These are phyloP conservation scores for Cyclocybe aegerita DNA, from an alignment of 768 basidiomycete genomes.

Conservation along the genomic window DNA sequence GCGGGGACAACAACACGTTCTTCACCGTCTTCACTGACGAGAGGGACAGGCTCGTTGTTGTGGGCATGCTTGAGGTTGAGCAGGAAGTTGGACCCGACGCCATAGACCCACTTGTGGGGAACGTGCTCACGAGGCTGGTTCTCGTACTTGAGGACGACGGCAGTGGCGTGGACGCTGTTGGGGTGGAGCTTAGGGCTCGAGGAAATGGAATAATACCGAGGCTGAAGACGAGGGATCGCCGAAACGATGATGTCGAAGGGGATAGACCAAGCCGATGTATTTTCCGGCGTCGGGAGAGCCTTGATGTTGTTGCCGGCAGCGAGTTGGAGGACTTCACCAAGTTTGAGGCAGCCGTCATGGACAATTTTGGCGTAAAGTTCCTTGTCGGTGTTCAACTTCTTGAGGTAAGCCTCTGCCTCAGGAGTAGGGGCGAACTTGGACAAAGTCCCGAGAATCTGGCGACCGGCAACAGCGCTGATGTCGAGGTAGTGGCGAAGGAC, in stretches of 20 bases:
- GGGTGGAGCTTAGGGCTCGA: conserved; percentile 93
- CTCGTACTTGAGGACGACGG: conserved; percentile 93
- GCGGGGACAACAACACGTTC: conserved; percentile 50
- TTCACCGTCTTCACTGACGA: conserved; percentile 35
- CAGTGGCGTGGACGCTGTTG: conserved; percentile 90
- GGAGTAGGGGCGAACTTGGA: conserved; percentile 87
- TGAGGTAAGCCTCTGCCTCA: conserved; percentile 71
- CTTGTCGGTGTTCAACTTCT: conserved; percentile 82
- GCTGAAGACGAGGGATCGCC: conserved; percentile 89
- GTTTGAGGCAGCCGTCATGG: conserved; percentile 80
- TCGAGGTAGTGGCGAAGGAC: conserved; percentile 97
- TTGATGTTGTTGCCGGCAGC: conserved; percentile 79
- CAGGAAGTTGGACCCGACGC: conserved; percentile 94
- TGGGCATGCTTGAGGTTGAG: conserved; percentile 85
- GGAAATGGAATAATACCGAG: conserved; percentile 98
- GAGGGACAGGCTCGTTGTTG: conserved; percentile 53
- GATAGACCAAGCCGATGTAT: conserved; percentile 85
- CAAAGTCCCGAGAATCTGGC: conserved; percentile 86
- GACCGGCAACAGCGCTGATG: conserved; percentile 90
- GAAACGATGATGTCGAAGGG: conserved; percentile 98
- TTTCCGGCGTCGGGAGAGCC: conserved; percentile 57
- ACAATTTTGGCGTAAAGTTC: conserved; percentile 81
- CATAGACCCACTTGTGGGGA: conserved; percentile 70
- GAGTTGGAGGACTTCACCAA: conserved; percentile 90
- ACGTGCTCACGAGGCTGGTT: conserved; percentile 55